These are phyloP conservation scores for Melanopsichium pennsylvanicum DNA, from an alignment of 1,284 basidiomycete genomes.

Conservation along the genomic window DNA sequence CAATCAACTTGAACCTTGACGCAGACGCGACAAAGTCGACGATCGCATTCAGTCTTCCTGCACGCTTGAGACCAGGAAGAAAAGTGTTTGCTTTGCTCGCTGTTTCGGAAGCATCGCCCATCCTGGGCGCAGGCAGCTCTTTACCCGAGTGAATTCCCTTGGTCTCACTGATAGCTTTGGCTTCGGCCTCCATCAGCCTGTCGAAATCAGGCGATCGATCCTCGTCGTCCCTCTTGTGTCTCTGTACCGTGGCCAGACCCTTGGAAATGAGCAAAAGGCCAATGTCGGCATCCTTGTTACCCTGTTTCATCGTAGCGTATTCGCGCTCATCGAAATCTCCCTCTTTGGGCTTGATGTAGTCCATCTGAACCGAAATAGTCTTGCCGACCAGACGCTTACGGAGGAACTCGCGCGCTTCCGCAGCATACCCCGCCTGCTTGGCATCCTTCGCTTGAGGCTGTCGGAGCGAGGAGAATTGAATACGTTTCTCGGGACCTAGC, in stretches of 20 bases:
- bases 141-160: conserved; percentile 93
- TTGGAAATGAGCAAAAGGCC: conserved; percentile 92
- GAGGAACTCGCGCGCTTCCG: conserved; percentile 80
- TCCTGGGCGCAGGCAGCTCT: conserved; percentile 73
- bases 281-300: conserved; percentile 71
- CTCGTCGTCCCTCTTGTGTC: conserved; percentile 92
- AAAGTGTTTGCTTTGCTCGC: conserved; percentile 69
- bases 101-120: conserved; percentile 81
- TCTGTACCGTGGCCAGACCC: conserved; percentile 85
- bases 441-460: conserved; percentile 76
- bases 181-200: conserved; percentile 90
- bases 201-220: conserved; percentile 93
- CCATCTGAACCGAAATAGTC: conserved; percentile 55
- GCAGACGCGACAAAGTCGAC: conserved; percentile 85
- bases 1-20: conserved; percentile 55
- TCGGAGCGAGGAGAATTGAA: conserved; percentile 88
- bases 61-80: conserved; percentile 88
- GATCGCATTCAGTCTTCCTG: conserved; percentile 80
- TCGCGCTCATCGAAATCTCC: conserved; percentile 58
- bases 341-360: conserved; percentile 60
- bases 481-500: conserved; percentile 75
- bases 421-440: conserved; percentile 85
- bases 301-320: conserved; percentile 56
- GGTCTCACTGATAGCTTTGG: conserved; percentile 78
- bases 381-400: conserved; percentile 56